Conservation (phyloP, 2,329 filamentous ascomycete genomes). For the Aureobasidium leucospermi region DNA sequence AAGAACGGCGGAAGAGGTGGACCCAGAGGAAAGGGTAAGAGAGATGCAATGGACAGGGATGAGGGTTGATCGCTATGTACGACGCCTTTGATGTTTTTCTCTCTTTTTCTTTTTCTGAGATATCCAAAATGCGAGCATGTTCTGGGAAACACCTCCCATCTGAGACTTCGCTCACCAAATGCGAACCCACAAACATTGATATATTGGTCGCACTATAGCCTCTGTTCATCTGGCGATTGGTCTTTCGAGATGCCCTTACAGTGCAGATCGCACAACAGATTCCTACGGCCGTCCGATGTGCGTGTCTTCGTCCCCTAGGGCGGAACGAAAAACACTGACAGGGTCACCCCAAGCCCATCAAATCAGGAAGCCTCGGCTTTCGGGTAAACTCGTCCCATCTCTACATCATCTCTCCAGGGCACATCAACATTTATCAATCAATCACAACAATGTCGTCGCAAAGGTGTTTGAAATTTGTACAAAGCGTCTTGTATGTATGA, state of each 20-base stretch:
- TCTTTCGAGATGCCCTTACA: too few relatives aligned
- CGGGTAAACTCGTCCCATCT: not conserved
- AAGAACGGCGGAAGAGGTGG: slow-evolving; percentile 43
- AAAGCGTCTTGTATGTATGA: slow-evolving; percentile 4
- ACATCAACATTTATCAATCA: not conserved
- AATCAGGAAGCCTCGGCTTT: not conserved
- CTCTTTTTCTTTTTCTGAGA: not conserved
- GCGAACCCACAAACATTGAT: too few relatives aligned
- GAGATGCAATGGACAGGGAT: slow-evolving; percentile 67
- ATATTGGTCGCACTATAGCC: too few relatives aligned
- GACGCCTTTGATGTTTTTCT: not conserved
- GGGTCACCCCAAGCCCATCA: not conserved
- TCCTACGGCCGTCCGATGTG: too few relatives aligned
- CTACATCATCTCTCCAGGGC: not conserved
- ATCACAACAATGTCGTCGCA: slow-evolving; percentile 2
- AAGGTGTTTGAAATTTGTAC: slow-evolving; percentile 12
- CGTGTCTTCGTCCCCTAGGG: too few relatives aligned
- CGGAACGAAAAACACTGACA: not conserved
- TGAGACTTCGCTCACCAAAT: too few relatives aligned
- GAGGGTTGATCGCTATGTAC: slow-evolving; percentile 44
- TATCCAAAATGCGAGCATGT: not conserved
- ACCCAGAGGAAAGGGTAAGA: slow-evolving; percentile 43
- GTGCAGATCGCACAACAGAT: too few relatives aligned
- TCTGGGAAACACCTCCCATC: not conserved
- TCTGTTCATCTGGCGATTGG: too few relatives aligned